These are phyloP conservation scores for Pleurotus tuoliensis DNA, from an alignment of 768 basidiomycete species.

Conservation along the genomic window DNA sequence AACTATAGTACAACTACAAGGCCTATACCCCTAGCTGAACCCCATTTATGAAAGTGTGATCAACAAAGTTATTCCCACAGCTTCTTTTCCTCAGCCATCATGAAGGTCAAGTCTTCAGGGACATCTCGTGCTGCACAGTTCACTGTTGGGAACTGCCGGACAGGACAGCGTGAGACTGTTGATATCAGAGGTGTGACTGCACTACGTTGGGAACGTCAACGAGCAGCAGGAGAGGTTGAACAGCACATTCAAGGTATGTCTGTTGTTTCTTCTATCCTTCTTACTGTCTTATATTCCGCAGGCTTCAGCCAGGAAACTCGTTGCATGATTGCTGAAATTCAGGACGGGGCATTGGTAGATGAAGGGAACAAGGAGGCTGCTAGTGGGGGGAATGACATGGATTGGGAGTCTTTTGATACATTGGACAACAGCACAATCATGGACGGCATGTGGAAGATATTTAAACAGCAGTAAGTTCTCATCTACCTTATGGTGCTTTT, in stretches of 20 bases:
- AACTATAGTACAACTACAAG: no score
- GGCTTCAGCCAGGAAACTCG: neutral
- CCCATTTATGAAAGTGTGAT: no score
- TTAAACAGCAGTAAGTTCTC: neutral
- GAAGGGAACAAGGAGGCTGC: neutral
- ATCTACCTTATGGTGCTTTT: neutral
- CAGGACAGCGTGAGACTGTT: neutral
- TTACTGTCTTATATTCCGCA: neutral
- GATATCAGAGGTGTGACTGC: neutral
- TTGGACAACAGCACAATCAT: neutral
- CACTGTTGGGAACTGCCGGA: neutral
- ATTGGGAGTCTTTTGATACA: neutral
- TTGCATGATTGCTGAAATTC: neutral
- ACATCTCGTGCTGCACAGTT: neutral
- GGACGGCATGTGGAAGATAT: neutral
- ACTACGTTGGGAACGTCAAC: neutral
- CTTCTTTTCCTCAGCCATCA: no score
- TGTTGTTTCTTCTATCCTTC: neutral
- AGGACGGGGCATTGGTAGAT: neutral
- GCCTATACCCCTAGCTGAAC: no score
- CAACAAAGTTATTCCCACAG: no score
- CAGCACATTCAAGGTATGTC: neutral
- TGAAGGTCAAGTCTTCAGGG: no score
- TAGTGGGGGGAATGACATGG: neutral
- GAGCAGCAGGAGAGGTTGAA: neutral